Percentiles rank a stretch among this genome's conserved stretches.
These are phyloP conservation scores for Wickerhamiella brachini DNA, from an alignment of 805 yeast genomes.

Conservation along the genomic window DNA sequence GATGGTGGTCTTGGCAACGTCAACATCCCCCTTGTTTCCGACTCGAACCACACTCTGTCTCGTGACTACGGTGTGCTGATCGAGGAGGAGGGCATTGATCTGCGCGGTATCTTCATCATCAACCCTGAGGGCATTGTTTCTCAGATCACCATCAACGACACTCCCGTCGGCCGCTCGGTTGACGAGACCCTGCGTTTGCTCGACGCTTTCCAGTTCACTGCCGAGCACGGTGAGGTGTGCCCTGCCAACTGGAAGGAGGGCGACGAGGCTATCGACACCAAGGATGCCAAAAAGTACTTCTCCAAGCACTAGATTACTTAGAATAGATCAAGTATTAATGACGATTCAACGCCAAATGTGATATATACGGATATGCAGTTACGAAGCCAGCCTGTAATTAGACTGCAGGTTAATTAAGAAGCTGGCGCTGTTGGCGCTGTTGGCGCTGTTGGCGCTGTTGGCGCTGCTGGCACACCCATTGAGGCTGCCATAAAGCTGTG, in stretches of 20 bases:
- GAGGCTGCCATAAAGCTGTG: too few species aligned
- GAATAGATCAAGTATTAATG: too few species aligned
- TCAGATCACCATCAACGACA: conserved; percentile 96
- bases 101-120: conserved; percentile 95
- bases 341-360: too few species aligned
- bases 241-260: conserved; percentile 99
- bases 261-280: conserved; percentile 64
- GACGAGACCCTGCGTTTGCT: conserved; percentile 95
- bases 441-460: too few species aligned
- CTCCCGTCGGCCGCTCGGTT: conserved; percentile 98
- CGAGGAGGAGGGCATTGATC: conserved; percentile 92
- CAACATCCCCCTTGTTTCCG: conserved; percentile 88
- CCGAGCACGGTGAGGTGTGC: conserved; percentile 97
- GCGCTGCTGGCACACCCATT: too few species aligned
- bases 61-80: conserved; percentile 95
- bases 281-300: conserved; percentile 16
- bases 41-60: conserved; percentile 89
- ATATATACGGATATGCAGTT: too few species aligned
- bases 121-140: conserved; percentile 92
- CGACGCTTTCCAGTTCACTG: conserved; percentile 99
- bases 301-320: conserved; percentile 9
- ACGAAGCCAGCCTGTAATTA: too few species aligned
- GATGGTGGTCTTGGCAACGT: conserved; percentile 98
- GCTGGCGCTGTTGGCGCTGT: too few species aligned
- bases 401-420: too few species aligned